These are phyloP conservation scores for Pseudomassariella vexata DNA, from an alignment of 2,329 filamentous ascomycete genomes.

Conservation along the genomic window DNA sequence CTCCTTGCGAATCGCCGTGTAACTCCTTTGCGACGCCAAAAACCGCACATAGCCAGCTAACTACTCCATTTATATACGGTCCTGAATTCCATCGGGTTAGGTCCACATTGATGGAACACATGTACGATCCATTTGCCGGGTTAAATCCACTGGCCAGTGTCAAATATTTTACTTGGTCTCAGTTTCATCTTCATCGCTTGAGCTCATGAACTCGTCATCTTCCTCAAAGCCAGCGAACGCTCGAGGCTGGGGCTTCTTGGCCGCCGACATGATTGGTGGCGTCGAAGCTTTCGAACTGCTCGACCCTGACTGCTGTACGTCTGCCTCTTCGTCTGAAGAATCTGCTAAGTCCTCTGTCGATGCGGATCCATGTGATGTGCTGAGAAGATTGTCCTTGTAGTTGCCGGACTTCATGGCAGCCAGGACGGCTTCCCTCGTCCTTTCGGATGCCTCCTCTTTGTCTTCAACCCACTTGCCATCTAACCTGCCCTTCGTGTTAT, in stretches of 20 bases:
- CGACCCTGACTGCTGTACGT: constrained; percentile 16
- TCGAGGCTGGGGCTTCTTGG: constrained; percentile 29
- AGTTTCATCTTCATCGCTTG: constrained; percentile 59
- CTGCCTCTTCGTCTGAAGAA: constrained; percentile 29
- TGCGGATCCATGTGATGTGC: constrained; percentile 43
- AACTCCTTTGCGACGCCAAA: too few species aligned
- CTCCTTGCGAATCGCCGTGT: too few species aligned
- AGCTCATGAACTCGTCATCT: constrained; percentile 69
- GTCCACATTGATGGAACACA: too few species aligned
- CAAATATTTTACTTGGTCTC: too few species aligned
- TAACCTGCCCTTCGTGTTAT: constrained; percentile 63
- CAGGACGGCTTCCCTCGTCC: constrained; percentile 70
- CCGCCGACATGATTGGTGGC: constrained; percentile 32
- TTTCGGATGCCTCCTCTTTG: constrained; percentile 83
- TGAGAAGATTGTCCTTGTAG: constrained; percentile 54
- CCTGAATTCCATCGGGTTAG: too few species aligned
- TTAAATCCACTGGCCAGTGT: too few species aligned
- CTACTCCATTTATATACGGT: too few species aligned
- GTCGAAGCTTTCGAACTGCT: constrained; percentile 43
- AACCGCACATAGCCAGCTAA: too few species aligned
- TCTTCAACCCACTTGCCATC: constrained; percentile 94
- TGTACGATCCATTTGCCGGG: too few species aligned
- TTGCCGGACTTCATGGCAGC: constrained; percentile 62
- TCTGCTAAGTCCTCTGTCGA: constrained; percentile 29
- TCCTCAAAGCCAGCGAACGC: constrained; percentile 74